These are phyloP conservation scores for Naganishia sp. DNA, from an alignment of 1,284 basidiomycete species.

Conservation along the genomic window DNA sequence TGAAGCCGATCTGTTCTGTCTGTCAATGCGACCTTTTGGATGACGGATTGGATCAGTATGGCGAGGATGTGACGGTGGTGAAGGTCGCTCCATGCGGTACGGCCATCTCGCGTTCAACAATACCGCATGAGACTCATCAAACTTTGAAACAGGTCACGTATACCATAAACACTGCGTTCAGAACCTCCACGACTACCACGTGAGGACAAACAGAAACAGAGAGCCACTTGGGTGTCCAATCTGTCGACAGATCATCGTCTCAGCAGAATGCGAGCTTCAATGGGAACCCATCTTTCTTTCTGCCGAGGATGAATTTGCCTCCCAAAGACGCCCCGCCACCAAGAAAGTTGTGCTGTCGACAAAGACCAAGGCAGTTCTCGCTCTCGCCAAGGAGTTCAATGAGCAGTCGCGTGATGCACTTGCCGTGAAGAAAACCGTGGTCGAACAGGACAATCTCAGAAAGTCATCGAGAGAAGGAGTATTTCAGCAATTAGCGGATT, in stretches of 20 bases:
- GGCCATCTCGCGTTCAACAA: background rate
- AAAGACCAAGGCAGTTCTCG: background rate
- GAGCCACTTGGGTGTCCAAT: slow-evolving; percentile 7
- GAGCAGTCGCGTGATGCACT: slow-evolving; percentile 19
- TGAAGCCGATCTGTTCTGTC: slow-evolving; percentile 24
- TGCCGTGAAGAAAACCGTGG: background rate
- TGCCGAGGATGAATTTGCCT: slow-evolving; percentile 18
- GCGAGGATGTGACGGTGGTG: background rate
- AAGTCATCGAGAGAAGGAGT: slow-evolving; percentile 17
- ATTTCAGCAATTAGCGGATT: slow-evolving; percentile 20
- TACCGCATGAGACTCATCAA: background rate
- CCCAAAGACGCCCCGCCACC: background rate
- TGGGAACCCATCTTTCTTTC: slow-evolving; percentile 16
- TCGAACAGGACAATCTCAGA: background rate
- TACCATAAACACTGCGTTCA: slow-evolving; percentile 17
- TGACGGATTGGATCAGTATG: slow-evolving; percentile 18
- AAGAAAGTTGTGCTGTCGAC: background rate
- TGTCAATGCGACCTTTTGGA: slow-evolving; percentile 4
- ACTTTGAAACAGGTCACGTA: slow-evolving; percentile 1
- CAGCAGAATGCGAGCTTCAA: slow-evolving; percentile 17
- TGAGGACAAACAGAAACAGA: background rate
- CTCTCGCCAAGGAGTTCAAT: slow-evolving; percentile 17
- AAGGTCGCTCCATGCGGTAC: slow-evolving; percentile 22
- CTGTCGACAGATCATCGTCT: slow-evolving; percentile 7
- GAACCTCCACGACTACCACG: slow-evolving; percentile 10